Evolutionary conservation across 1,284 basidiomycete species (phyloP), one percentile per base, ranked within the genome.

Genomic region (Cystobasidium sp.): DNA sequence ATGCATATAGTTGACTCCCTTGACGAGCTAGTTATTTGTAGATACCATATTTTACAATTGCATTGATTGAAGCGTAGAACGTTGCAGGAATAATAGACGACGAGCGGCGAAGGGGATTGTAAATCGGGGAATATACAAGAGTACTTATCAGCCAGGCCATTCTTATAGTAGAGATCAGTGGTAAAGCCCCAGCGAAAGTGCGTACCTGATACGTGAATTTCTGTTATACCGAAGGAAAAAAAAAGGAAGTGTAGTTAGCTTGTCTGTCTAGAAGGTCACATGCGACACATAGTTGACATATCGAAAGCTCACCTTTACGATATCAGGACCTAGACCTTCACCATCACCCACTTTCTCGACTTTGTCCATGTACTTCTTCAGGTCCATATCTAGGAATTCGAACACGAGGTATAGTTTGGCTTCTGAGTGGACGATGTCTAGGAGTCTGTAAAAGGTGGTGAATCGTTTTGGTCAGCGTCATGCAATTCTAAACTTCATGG

Each of bases 341-440:
- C 89, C 78, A 62, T 81, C 75, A 24, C 64, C 67, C 8, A 66
- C 67, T 39, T 68, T 68, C 49, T 64, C 68, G 14, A 73, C 69
- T 71, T 81, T 89, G 82, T 98, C 96, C 88, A 98, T 97, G 84
- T 95, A 99, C 61, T 91, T 88, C 83, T 99, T 98, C 79, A 99
- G 84, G 84, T 99, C 96, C 69, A 94, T 89, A 81, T 96, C 93
- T 75, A 94, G 85, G 82, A 93, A 94, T 84, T 99, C 97, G 82
- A 96, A 97, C 59, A 99, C 96, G 77, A 99, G 89, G 83, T 96
- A 98, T 62, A 99, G 87, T 84, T 97, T 96, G 83, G 93, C 90
- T 83, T 99, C 96, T 20, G 92, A 92, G 82, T 99, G 96, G 9
- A 98, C 93, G 77, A 99, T 97, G 84, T 99, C 96, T 74, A 96